Conservation (phyloP, 2,329 filamentous ascomycete species). For the Scytalidium lignicola region DNA sequence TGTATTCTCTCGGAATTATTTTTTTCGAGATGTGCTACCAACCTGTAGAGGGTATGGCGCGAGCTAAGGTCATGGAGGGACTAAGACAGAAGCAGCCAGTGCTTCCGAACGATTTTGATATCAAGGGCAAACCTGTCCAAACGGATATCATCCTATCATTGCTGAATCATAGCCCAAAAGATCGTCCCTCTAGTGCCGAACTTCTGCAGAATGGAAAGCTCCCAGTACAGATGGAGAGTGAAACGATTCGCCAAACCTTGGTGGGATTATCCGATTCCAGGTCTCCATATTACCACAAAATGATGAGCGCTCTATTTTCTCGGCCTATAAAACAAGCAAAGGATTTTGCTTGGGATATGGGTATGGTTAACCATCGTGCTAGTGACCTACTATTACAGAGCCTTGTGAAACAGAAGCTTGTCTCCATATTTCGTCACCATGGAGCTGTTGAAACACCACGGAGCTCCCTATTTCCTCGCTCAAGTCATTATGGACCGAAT, state of each 20-base stretch:
- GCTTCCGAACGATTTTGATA: conserved; percentile 69
- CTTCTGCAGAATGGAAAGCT: conserved; percentile 81
- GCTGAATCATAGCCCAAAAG: conserved; percentile 74
- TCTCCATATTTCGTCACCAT: conserved; percentile 78
- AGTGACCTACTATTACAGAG: conserved; percentile 64
- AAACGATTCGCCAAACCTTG: conserved; percentile 79
- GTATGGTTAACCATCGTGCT: conserved; percentile 46
- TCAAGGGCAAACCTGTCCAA: conserved; percentile 63
- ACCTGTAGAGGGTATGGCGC: conserved; percentile 58
- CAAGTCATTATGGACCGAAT: conserved; percentile 68
- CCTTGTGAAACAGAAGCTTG: conserved; percentile 68
- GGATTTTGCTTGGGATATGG: conserved; percentile 74
- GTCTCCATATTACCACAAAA: conserved; percentile 85
- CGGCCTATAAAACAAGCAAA: conserved; percentile 68
- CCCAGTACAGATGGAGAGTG: conserved; percentile 87
- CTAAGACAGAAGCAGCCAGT: conserved; percentile 63
- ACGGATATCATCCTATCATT: conserved; percentile 74
- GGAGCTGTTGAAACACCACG: conserved; percentile 79
- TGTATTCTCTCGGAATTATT: conserved; percentile 96
- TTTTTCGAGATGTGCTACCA: conserved; percentile 96
- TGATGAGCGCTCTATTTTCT: conserved; percentile 79
- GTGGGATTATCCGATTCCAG: conserved; percentile 74
- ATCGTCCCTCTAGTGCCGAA: conserved; percentile 76
- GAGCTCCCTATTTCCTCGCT: conserved; percentile 74
- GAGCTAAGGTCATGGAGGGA: conserved; percentile 57